phyloP scores from a whole-genome alignment of 352 stramenopile genomes.

The Pythium brassicae region DNA sequence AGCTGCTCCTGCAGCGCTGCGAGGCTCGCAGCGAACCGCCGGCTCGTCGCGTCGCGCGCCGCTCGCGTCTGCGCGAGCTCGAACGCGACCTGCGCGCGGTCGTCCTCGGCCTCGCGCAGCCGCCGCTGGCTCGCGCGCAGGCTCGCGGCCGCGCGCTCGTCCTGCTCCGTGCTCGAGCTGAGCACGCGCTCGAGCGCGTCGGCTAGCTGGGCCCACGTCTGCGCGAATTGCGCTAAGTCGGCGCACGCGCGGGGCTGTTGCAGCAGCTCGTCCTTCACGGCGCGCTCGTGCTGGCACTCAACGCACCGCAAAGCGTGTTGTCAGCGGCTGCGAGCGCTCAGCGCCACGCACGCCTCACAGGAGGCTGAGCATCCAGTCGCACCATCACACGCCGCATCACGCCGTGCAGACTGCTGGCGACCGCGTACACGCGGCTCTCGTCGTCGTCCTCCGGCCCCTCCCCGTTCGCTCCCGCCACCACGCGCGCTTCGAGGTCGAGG shows the following conservation, averaged over 20 bases:
- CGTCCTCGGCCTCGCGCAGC: constrained; percentile 57
- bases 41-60: constrained; percentile 19
- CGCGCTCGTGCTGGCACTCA: constrained; percentile 38
- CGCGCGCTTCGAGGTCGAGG: constrained; percentile 8
- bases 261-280: constrained; percentile 32
- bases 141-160: constrained; percentile 24
- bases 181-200: constrained; percentile 34
- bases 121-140: constrained; percentile 48
- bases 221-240: constrained; percentile 26
- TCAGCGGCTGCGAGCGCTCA: background rate
- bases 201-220: constrained; percentile 35
- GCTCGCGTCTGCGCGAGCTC: constrained; percentile 45
- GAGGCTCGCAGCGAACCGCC: constrained; percentile 30
- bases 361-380: background rate
- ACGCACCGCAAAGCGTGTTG: no score
- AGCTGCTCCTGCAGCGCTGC: constrained; percentile 40
- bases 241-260: constrained; percentile 32
- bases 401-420: constrained; percentile 30
- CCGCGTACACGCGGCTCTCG: constrained; percentile 10
- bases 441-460: constrained; percentile 14
- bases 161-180: constrained; percentile 51
- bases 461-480: background rate
- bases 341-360: background rate
- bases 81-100: constrained; percentile 54
- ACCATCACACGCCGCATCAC: constrained; percentile 25